phyloP scores from a whole-genome alignment of 495 filamentous ascomycete species.

The Daldinia grandis region DNA sequence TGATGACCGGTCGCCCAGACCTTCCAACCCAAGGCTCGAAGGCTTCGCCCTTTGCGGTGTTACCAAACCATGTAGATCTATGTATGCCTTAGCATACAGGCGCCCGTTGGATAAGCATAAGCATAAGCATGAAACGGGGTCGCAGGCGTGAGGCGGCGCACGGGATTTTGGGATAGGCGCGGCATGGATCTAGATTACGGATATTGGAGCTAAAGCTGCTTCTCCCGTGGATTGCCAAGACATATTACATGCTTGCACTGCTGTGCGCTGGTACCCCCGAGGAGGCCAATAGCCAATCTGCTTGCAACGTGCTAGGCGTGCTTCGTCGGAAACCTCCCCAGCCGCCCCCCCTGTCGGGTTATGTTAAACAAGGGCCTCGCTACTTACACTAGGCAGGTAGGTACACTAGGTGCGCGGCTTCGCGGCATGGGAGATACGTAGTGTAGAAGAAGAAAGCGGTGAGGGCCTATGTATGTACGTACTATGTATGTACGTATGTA shows the following conservation, averaged over 20 bases:
- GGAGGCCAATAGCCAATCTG: constrained; percentile 13
- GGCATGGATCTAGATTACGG: constrained; percentile 14
- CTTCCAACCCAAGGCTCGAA: neutral
- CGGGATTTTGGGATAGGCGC: constrained; percentile 8
- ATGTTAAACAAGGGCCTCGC: constrained; percentile 2
- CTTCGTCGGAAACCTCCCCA: neutral
- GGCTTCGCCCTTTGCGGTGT: neutral
- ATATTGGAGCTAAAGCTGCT: neutral
- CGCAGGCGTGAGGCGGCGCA: constrained; percentile 1
- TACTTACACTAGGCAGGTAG: too few relatives aligned
- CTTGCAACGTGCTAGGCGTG: constrained; percentile 5
- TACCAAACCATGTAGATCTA: neutral
- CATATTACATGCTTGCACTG: neutral
- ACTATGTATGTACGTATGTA: too few relatives aligned
- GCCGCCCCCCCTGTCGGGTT: neutral
- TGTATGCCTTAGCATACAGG: neutral
- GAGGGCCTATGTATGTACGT: too few relatives aligned
- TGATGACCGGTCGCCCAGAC: neutral
- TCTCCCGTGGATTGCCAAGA: neutral
- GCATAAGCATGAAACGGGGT: constrained; percentile 1
- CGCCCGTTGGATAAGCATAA: neutral
- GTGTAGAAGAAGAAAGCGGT: neutral
- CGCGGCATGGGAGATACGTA: neutral
- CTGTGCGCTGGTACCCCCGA: neutral
- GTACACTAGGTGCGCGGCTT: neutral